Conservation (phyloP, 345 rosid genomes). For the Eucalyptus lansdowneana region DNA sequence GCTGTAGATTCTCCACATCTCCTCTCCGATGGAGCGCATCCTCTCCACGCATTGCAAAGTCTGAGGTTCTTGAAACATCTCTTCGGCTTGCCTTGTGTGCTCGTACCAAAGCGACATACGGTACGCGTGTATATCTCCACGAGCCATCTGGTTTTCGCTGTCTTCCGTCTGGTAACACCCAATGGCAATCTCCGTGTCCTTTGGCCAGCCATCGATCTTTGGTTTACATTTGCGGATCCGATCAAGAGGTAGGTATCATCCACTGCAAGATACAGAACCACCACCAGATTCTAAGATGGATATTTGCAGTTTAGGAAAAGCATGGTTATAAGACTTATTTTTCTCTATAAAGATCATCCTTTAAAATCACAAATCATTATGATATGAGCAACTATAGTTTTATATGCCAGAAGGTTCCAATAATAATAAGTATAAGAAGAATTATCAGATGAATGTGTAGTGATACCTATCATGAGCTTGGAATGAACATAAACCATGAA, state of each 20-base stretch:
- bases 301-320: neutral
- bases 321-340: neutral
- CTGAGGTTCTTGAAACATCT: constrained; percentile 33
- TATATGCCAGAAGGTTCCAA: neutral
- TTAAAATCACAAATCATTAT: neutral
- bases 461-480: constrained; percentile 84
- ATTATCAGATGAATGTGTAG: neutral
- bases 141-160: neutral
- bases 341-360: neutral
- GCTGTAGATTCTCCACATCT: constrained; percentile 66
- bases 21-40: constrained; percentile 35
- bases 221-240: constrained; percentile 83
- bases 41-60: constrained; percentile 44
- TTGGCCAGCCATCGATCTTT: constrained; percentile 82
- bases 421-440: neutral
- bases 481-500: constrained; percentile 94
- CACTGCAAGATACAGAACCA: constrained; percentile 17
- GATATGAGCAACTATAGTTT: neutral
- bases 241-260: constrained; percentile 58
- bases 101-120: constrained; percentile 70
- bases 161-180: constrained; percentile 43
- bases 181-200: constrained; percentile 88
- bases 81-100: constrained; percentile 41
- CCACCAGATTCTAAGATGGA: neutral
- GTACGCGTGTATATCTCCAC: constrained; percentile 28